Percentiles rank a stretch among this genome's conserved stretches.
phyloP scores from a whole-genome alignment of 306 rosid genomes.

The Gillenia trifoliata region DNA sequence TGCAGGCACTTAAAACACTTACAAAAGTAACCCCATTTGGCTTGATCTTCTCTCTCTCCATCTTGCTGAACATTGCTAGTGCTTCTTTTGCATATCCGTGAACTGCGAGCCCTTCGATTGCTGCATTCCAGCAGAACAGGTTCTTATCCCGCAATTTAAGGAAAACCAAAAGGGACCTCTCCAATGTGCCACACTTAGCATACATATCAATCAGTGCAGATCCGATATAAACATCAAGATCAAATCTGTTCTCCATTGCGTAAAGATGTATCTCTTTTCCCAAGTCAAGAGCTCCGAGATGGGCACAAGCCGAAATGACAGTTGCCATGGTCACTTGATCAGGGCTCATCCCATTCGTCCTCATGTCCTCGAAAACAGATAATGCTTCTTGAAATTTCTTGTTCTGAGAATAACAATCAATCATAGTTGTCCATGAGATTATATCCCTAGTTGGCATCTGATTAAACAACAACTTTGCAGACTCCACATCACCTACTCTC shows the following conservation, averaged over 20 bases:
- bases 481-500: conserved; percentile 43
- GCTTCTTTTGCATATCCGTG: conserved; percentile 61
- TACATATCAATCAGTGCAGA: conserved; percentile 81
- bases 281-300: conserved; percentile 69
- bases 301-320: conserved; percentile 71
- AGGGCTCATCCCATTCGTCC: conserved; percentile 42
- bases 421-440: conserved; percentile 78
- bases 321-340: conserved; percentile 64
- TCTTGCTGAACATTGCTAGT: conserved; percentile 48
- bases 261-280: conserved; percentile 67
- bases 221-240: conserved; percentile 69
- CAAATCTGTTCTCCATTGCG: conserved; percentile 45
- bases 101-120: conserved; percentile 66
- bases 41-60: conserved; percentile 47
- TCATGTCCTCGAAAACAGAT: conserved; percentile 46
- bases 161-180: conserved; percentile 66
- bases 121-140: conserved; percentile 77
- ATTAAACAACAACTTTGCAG: conserved; percentile 45
- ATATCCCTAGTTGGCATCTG: conserved; percentile 55
- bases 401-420: conserved; percentile 51
- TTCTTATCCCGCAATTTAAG: conserved; percentile 55
- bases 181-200: conserved; percentile 76
- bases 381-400: conserved; percentile 46
- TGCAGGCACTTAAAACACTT: conserved; percentile 66
- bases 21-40: conserved; percentile 71